Evolutionary conservation across 441 rosid species (phyloP).

Genomic region (Mallotus repandus): DNA sequence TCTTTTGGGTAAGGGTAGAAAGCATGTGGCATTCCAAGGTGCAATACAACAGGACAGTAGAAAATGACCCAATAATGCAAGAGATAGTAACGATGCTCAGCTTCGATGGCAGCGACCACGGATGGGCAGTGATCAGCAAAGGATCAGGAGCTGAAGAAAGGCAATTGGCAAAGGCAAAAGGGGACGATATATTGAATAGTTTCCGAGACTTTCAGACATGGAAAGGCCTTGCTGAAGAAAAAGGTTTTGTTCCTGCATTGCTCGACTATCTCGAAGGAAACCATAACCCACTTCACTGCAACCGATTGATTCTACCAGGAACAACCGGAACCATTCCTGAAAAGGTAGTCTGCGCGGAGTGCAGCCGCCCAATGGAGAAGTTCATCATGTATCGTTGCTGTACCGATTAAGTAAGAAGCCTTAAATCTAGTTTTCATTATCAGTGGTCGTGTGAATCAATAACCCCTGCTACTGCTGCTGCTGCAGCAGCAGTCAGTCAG

Average conservation of each 20-base stretch:
- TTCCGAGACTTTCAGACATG: constrained; percentile 41
- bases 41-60: constrained; percentile 38
- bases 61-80: constrained; percentile 50
- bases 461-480: neutral
- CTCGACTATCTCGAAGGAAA: constrained; percentile 43
- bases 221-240: constrained; percentile 30
- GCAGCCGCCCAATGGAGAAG: constrained; percentile 63
- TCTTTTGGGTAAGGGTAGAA: constrained; percentile 74
- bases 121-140: constrained; percentile 64
- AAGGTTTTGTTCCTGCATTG: constrained; percentile 51
- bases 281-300: constrained; percentile 64
- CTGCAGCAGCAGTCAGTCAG: neutral
- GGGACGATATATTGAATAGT: constrained; percentile 36
- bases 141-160: constrained; percentile 25
- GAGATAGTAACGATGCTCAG: constrained; percentile 62
- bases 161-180: constrained; percentile 52
- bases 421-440: too few relatives aligned
- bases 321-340: constrained; percentile 52
- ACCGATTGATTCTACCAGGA: constrained; percentile 54
- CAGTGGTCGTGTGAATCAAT: too few relatives aligned
- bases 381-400: constrained; percentile 73
- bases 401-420: constrained; percentile 31
- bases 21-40: constrained; percentile 81
- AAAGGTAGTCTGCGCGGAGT: constrained; percentile 60
- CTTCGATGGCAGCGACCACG: constrained; percentile 61